Conservation (phyloP, 805 yeast genomes). For the Phaffomyces thermotolerans region DNA sequence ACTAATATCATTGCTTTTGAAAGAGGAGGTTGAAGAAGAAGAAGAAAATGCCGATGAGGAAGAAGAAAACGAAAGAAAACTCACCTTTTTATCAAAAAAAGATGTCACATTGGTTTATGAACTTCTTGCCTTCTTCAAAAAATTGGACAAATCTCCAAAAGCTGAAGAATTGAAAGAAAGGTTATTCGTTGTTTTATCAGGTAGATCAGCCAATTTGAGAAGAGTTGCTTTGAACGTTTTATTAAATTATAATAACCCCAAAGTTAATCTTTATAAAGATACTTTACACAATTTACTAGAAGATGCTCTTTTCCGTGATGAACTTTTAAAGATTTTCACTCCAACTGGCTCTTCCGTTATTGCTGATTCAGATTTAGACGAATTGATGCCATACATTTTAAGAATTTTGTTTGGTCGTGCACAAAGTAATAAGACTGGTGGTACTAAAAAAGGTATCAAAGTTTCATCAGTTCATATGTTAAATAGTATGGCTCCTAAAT, state of each 20-base stretch:
- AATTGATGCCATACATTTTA: slow-evolving; percentile 63
- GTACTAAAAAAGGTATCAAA: slow-evolving; percentile 65
- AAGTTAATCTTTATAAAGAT: slow-evolving; percentile 61
- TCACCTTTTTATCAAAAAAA: slow-evolving; percentile 34
- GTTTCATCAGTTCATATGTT: slow-evolving; percentile 60
- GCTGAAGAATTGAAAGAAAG: slow-evolving; percentile 47
- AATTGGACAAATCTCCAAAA: slow-evolving; percentile 46
- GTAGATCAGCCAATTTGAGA: slow-evolving; percentile 57
- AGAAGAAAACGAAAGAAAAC: slow-evolving; percentile 9
- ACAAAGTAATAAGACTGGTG: slow-evolving; percentile 59
- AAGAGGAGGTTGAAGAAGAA: slow-evolving; percentile 16
- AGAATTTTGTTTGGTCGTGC: slow-evolving; percentile 84
- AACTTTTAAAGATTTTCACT: slow-evolving; percentile 56
- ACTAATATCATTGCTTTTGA: slow-evolving; percentile 53
- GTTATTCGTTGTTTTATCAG: slow-evolving; percentile 50
- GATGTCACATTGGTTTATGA: slow-evolving; percentile 55
- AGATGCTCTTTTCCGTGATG: slow-evolving; percentile 81
- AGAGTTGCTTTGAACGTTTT: slow-evolving; percentile 64
- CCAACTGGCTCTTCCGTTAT: slow-evolving; percentile 44
- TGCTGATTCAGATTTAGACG: slow-evolving; percentile 51
- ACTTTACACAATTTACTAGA: slow-evolving; percentile 70
- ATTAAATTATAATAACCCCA: slow-evolving; percentile 52
- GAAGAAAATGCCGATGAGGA: slow-evolving; percentile 20
- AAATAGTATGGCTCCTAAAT: slow-evolving; percentile 45
- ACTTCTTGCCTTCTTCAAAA: slow-evolving; percentile 57